Conservation (phyloP, 1,139 yeast genomes). For the Nadsonia commutata region DNA sequence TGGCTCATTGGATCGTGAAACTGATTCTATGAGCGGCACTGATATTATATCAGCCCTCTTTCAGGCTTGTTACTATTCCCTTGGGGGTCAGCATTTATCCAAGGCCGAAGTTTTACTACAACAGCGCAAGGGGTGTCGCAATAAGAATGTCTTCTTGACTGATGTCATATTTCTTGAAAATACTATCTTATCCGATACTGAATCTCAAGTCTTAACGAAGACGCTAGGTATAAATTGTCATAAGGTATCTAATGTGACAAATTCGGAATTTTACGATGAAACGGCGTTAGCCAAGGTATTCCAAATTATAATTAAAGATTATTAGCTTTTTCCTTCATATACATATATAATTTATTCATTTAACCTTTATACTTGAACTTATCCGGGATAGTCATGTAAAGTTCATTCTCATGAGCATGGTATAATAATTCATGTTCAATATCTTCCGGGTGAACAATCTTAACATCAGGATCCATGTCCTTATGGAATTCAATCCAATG, state of each 20-base stretch:
- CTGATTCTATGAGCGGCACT: conserved; percentile 46
- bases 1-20: conserved; percentile 66
- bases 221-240: not conserved
- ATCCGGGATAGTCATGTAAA: not conserved
- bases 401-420: conserved; percentile 61
- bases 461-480: conserved; percentile 68
- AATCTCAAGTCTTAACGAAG: not conserved
- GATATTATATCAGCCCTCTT: conserved; percentile 44
- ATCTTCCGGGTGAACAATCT: conserved; percentile 72
- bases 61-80: conserved; percentile 23
- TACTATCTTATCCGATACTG: not conserved
- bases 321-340: not conserved
- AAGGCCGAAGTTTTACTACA: not conserved
- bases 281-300: not conserved
- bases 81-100: not conserved
- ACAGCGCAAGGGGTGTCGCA: not conserved
- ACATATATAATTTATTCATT: not conserved
- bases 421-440: conserved; percentile 79
- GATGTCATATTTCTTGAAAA: not conserved
- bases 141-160: not conserved
- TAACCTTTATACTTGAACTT: not conserved
- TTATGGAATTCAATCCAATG: conserved; percentile 86
- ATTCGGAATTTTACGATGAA: not conserved
- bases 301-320: not conserved
- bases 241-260: not conserved